A percentile compares a stretch with the other conserved stretches of the same genome.
Conservation (phyloP, 768 basidiomycete genomes). For the Tulasnella calospora region DNA sequence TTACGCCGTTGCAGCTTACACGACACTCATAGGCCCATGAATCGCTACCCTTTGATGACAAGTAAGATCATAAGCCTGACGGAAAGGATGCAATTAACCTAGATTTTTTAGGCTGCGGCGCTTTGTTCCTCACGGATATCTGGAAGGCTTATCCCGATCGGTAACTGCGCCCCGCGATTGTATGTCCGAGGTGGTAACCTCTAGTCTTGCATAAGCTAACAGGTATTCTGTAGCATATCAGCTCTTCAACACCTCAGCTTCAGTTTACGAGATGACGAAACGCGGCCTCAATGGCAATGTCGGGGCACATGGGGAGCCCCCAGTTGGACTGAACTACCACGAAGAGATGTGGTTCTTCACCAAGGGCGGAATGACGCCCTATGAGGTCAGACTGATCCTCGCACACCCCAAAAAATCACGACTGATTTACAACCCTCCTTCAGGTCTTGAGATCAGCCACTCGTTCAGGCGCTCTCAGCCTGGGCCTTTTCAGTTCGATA, state of each 20-base stretch:
- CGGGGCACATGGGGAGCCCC: slow-evolving; percentile 64
- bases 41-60: slow-evolving; percentile 56
- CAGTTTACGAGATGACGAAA: slow-evolving; percentile 63
- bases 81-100: slow-evolving; percentile 24
- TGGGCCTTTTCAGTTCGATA: slow-evolving; percentile 57
- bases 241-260: slow-evolving; percentile 63
- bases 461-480: slow-evolving; percentile 56
- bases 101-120: slow-evolving; percentile 49
- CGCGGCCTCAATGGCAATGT: slow-evolving; percentile 60
- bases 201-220: neutral
- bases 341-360: slow-evolving; percentile 64
- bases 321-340: slow-evolving; percentile 70
- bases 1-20: neutral
- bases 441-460: slow-evolving; percentile 69
- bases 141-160: slow-evolving; percentile 58
- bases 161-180: slow-evolving; percentile 56
- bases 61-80: slow-evolving; percentile 40
- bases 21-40: neutral
- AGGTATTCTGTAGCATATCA: slow-evolving; percentile 45
- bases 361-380: slow-evolving; percentile 61
- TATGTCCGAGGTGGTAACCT: slow-evolving; percentile 35
- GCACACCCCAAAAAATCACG: neutral
- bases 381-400: slow-evolving; percentile 48
- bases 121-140: slow-evolving; percentile 59
- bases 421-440: neutral